Base-by-base conservation (phyloP, 768 basidiomycete species). In the Mycena filopes region DNA sequence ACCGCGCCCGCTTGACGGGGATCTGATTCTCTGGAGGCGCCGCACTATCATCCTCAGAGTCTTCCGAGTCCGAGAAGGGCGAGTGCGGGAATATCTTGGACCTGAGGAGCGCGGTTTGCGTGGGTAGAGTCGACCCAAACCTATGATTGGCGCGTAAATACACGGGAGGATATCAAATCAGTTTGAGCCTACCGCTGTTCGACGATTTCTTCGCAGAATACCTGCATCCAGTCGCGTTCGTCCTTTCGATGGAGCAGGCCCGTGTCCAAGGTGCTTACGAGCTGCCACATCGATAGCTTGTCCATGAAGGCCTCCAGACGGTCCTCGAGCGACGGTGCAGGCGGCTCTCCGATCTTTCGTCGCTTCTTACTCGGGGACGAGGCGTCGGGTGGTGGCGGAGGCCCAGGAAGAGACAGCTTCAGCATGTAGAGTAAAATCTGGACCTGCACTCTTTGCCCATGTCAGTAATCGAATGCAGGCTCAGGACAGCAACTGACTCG, bases 221-320 rank as follows among this genome's bases (percentile, higher is more conserved):
- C 65, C 73, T 94, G 93, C 78, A 87, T 88, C 92, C 93, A 94
- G 69, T 95, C 92, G 2, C 80, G 79, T 40, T 82, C 79, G 21
- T 81, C 72, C 9, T 68, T 69, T 15, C 70, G 50, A 46, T 53
- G 45, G 61, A 54, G 51, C 53, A 72, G 21, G 40, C 61, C 59
- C 59, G 70, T 42, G 25, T 79, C 73, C 15, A 84, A 71, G 5
- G 71, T 73, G 26, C 79, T 76, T 60, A 90, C 74, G 23, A 94
- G 84, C 71, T 94, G 93, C 91, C 91, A 92, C 77, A 84, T 87
- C 4, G 89, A 90, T 9, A 94, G 75, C 71, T 89, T 91, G 76
- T 94, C 92, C 89, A 93, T 92, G 75, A 90, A 88, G 1, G 81
- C 79, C 73, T 94, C 91, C 1, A 93, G 75, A 26, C 83, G 81